Percentiles rank a stretch among this genome's conserved stretches.
Conservation (phyloP, 306 rosid species). For the Cucurbita pepo region DNA sequence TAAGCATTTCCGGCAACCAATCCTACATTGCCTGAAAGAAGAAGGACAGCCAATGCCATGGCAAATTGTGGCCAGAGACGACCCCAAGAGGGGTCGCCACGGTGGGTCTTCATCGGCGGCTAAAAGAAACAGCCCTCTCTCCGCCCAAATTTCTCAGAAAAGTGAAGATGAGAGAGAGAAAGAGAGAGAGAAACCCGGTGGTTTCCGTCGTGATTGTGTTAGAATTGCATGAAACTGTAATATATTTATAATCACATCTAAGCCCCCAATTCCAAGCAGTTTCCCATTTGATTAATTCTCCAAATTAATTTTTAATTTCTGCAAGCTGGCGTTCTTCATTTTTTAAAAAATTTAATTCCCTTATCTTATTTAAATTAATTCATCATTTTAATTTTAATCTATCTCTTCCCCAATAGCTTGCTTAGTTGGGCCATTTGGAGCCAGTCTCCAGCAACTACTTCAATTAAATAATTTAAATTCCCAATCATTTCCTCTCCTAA, state of each 20-base stretch:
- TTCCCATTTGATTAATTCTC: conserved; percentile 2
- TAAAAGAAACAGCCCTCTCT: background rate
- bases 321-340: conserved; percentile 5
- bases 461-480: background rate
- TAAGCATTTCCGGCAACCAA: conserved; percentile 63
- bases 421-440: background rate
- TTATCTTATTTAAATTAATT: background rate
- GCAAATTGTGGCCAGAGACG: conserved; percentile 51
- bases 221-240: background rate
- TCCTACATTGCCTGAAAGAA: conserved; percentile 39
- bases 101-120: conserved; percentile 33
- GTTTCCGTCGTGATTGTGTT: background rate
- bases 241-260: background rate
- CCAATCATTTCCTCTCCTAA: background rate
- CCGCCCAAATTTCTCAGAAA: conserved; percentile 16
- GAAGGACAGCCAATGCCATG: conserved; percentile 39
- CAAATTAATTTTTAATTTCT: background rate
- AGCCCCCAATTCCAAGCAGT: background rate
- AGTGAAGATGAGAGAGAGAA: background rate
- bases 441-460: background rate
- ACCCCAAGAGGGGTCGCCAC: conserved; percentile 62
- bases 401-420: background rate
- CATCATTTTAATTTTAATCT: background rate
- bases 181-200: background rate
- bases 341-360: background rate